These are phyloP conservation scores for Ceratobasidium sp. DNA, from an alignment of 1,284 basidiomycete genomes.

Conservation along the genomic window DNA sequence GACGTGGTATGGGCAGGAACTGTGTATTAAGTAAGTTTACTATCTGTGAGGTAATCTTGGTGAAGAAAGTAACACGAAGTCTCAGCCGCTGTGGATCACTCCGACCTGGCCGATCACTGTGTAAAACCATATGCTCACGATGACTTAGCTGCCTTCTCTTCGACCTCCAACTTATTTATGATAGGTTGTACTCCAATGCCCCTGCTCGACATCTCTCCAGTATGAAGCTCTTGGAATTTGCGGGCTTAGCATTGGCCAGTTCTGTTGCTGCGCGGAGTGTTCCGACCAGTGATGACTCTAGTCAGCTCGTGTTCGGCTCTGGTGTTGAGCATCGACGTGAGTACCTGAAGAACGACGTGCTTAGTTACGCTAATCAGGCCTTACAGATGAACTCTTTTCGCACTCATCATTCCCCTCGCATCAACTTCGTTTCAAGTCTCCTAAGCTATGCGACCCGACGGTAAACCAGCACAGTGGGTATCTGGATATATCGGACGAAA, in stretches of 20 bases:
- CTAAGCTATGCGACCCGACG: conserved; percentile 61
- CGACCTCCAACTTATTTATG: neutral
- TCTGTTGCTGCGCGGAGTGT: neutral
- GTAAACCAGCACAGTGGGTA: conserved; percentile 65
- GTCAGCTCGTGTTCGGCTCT: neutral
- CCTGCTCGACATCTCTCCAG: neutral
- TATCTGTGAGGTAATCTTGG: neutral
- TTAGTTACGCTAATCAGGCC: neutral
- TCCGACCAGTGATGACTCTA: neutral
- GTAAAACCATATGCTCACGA: neutral
- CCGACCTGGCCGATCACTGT: conserved; percentile 8
- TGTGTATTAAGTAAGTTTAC: neutral
- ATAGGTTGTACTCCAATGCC: neutral
- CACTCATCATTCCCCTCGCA: conserved; percentile 65
- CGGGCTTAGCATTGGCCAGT: neutral
- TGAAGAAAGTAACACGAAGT: neutral
- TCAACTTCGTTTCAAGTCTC: conserved; percentile 60
- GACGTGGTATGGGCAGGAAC: no score
- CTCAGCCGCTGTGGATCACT: conserved; percentile 14
- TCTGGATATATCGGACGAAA: conserved; percentile 64
- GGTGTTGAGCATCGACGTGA: neutral
- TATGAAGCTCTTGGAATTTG: neutral
- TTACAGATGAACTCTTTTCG: conserved; percentile 58
- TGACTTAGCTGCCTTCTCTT: neutral
- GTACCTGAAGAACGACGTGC: neutral